Base-by-base conservation (phyloP, 2,329 filamentous ascomycete species). In the Aureobasidium sp. region DNA sequence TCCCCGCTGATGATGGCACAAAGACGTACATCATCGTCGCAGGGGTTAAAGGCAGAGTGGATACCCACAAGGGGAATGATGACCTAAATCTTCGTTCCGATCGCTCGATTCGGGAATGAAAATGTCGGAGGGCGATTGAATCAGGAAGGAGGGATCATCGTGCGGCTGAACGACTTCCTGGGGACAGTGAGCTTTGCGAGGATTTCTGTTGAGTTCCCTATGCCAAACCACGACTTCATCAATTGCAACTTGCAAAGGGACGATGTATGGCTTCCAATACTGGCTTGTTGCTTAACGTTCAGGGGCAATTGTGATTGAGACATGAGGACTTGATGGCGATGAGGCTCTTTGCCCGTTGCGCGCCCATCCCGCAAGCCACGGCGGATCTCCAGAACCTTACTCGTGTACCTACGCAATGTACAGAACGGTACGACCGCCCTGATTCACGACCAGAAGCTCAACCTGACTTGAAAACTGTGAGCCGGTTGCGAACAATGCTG, bases 101-200 rank as follows among this genome's bases (percentile, higher is more conserved):
- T 49, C 14, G 9, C 34, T 31, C 56, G 56, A 59, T 49, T 36
- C 22, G 44, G 56, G 5, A 42, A 17, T 34, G 15, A 14, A 12
- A 11, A 34, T 34, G 31, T 34, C 31, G 3, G 31, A 34, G 8
- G 8, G 31, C 31, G 14, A 17, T 29, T 17, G 8, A 41, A 59
- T 29, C 42, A n/a, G 56, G 56, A 59, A 59, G 34, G 56, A 59
- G 29, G 7, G 56, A 59, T 59, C 56, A 45, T 49, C 56, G 53
- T 56, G 52, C 52, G 39, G 52, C 52, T 56, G 37, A 44, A 36
- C 5, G 9, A 45, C 22, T 57, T 58, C 9, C 29, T 58, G 55
- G 41, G 39, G 39, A 34, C 17, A 3, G 27, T 12, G 41, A 45
- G 5, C 29, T 58, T 58, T 20, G 42, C 42, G 31, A 34, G 17